Evolutionary conservation across 106 monocot species (phyloP), one percentile per base, ranked within the genome.

Genomic region (Apostasia shenzhenica): DNA sequence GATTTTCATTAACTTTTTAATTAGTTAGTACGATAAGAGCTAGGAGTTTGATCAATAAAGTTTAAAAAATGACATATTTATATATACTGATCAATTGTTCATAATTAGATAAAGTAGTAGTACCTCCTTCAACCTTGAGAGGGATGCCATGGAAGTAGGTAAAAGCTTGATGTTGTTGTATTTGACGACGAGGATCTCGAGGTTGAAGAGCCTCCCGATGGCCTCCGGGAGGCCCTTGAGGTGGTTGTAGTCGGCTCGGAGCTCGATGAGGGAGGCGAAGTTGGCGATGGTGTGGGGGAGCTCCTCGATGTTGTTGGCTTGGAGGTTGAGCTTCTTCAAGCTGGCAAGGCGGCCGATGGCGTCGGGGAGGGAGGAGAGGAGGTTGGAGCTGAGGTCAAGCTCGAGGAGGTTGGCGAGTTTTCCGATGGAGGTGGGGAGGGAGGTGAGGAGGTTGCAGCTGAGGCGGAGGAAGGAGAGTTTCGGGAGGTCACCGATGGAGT

Each of bases 181-280:
- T 1, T 49, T 49, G 10, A 75, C 71, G 0, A 61, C 76, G 1
- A 81, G 67, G 10, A 81, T 67, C 67, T 81, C 76, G 10, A 81
- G 45, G 2, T 13, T 55, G 9, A 65, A 12, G 4, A 81, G 66
- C 49, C 76, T 81, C 2, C 81, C 81, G 1, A 81, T 48, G 4
- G 76, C 81, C 67, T 76, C 81, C 3, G 81, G 81, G 48, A 81
- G 64, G 48, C 61, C 61, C 49, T 71, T 81, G 39, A 81, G 52
- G 26, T 67, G 59, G 48, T 81, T 81, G 47, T 81, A 76, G 40
- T 71, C 72, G 0, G 72, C 81, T 8, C 75, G 65, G 6, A 81
- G 55, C 81, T 81, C 81, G 4, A 75, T 47, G 1, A 81, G 70
- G 40, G 76, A 76, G 1, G 43, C 53, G 46, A 69, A 76, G 51